Conservation (phyloP, 768 basidiomycete species). For the Russula ochroleuca region DNA sequence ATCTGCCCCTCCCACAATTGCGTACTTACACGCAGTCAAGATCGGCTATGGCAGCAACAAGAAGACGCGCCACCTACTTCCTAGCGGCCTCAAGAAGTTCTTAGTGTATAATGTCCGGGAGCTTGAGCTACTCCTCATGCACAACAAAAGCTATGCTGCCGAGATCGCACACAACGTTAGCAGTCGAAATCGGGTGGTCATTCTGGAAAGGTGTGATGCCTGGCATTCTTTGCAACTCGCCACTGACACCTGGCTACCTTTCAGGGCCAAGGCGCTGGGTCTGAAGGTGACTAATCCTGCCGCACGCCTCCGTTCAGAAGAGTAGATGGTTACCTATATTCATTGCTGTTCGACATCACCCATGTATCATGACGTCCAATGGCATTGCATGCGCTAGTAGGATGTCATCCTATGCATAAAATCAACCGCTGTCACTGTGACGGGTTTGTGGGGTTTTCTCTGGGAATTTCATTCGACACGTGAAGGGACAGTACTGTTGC, state of each 20-base stretch:
- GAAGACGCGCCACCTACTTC: slow-evolving; percentile 94
- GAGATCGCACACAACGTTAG: slow-evolving; percentile 96
- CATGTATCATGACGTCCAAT: slow-evolving; percentile 50
- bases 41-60: slow-evolving; percentile 91
- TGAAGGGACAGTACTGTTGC: too few species aligned
- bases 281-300: slow-evolving; percentile 93
- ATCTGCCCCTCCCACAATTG: not conserved
- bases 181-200: slow-evolving; percentile 88
- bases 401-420: not conserved
- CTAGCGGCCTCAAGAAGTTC: slow-evolving; percentile 94
- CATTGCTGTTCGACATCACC: slow-evolving; percentile 37
- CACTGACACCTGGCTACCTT: slow-evolving; percentile 13
- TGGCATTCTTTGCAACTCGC: not conserved
- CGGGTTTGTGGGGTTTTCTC: slow-evolving; percentile 53
- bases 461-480: slow-evolving; percentile 27
- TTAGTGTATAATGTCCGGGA: slow-evolving; percentile 91
- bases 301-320: slow-evolving; percentile 92
- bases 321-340: slow-evolving; percentile 51
- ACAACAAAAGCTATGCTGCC: slow-evolving; percentile 93
- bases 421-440: not conserved
- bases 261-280: slow-evolving; percentile 76
- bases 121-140: slow-evolving; percentile 93
- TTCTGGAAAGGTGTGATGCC: slow-evolving; percentile 69
- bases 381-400: slow-evolving; percentile 10
- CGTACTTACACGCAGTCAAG: slow-evolving; percentile 34